Evolutionary conservation across 495 filamentous ascomycete genomes (phyloP).

Genomic region (Articulospora tetracladia): DNA sequence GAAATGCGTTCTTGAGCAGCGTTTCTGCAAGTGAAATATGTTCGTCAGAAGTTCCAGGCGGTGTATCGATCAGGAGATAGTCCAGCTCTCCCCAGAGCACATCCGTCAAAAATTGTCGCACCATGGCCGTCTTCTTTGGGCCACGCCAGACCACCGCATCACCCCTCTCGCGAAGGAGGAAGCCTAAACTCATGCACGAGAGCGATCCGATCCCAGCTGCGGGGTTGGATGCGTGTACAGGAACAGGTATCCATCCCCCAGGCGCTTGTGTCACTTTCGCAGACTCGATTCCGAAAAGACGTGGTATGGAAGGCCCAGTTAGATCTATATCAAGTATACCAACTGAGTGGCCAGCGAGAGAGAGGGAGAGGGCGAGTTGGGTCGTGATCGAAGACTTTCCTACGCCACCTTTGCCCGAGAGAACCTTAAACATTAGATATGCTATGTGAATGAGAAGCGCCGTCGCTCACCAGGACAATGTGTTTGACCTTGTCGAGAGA

Average conservation of each 20-base stretch:
- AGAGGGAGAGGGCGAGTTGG: constrained; percentile 88
- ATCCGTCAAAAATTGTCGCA: constrained; percentile 88
- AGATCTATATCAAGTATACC: constrained; percentile 96
- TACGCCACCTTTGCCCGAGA: constrained; percentile 96
- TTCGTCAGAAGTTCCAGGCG: constrained; percentile 94
- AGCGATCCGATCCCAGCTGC: constrained; percentile 56
- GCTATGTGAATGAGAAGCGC: background rate
- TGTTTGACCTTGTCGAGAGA: constrained; percentile 56
- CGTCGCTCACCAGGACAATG: constrained; percentile 50
- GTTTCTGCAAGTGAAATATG: constrained; percentile 93
- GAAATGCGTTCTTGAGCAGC: constrained; percentile 58
- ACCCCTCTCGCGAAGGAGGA: constrained; percentile 75
- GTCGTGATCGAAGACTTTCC: constrained; percentile 97
- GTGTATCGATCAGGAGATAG: constrained; percentile 92
- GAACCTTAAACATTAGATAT: constrained; percentile 48
- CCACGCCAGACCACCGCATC: constrained; percentile 97
- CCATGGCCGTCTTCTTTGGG: constrained; percentile 99
- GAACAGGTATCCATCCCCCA: constrained; percentile 84
- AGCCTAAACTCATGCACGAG: constrained; percentile 89
- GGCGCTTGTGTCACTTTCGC: constrained; percentile 87
- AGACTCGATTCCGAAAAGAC: constrained; percentile 84
- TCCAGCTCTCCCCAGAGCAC: constrained; percentile 87
- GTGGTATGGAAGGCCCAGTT: constrained; percentile 93
- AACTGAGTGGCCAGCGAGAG: constrained; percentile 77
- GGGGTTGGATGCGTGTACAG: constrained; percentile 58